phyloP scores from a whole-genome alignment of 805 yeast genomes.

The Barnettozyma populi region DNA sequence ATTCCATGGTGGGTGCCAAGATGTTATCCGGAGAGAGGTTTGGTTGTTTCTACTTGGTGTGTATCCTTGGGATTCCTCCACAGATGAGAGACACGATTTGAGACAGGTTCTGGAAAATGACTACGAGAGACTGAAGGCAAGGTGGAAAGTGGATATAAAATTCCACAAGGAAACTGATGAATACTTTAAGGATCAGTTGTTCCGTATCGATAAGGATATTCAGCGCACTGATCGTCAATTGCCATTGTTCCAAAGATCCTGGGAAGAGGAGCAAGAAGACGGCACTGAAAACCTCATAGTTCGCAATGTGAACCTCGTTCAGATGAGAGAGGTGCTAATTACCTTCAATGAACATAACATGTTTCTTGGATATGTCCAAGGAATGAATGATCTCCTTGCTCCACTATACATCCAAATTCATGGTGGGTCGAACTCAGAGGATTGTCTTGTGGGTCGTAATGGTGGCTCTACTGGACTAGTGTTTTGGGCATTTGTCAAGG shows the following conservation, averaged over 20 bases:
- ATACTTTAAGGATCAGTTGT: slow-evolving; percentile 85
- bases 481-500: slow-evolving; percentile 83
- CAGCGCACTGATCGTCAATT: slow-evolving; percentile 84
- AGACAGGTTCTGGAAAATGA: slow-evolving; percentile 49
- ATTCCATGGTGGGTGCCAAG: slow-evolving; percentile 83
- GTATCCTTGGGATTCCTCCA: slow-evolving; percentile 83
- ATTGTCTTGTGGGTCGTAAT: slow-evolving; percentile 14
- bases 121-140: slow-evolving; percentile 57
- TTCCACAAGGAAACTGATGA: slow-evolving; percentile 41
- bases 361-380: slow-evolving; percentile 93
- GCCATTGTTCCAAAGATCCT: slow-evolving; percentile 46
- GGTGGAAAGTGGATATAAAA: slow-evolving; percentile 64
- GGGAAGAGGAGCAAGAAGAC: slow-evolving; percentile 28
- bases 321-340: slow-evolving; percentile 69
- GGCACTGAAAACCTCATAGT: slow-evolving; percentile 54
- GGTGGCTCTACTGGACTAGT: slow-evolving; percentile 62
- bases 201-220: slow-evolving; percentile 89
- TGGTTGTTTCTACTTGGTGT: slow-evolving; percentile 85
- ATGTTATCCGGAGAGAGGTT: slow-evolving; percentile 57
- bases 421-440: slow-evolving; percentile 50
- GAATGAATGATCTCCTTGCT: slow-evolving; percentile 91
- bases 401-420: slow-evolving; percentile 64
- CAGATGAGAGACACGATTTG: slow-evolving; percentile 59
- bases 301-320: slow-evolving; percentile 67
- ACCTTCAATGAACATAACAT: slow-evolving; percentile 82